These are phyloP conservation scores for Omphalotus guepiniiformis DNA, from an alignment of 768 basidiomycete genomes.

Conservation along the genomic window DNA sequence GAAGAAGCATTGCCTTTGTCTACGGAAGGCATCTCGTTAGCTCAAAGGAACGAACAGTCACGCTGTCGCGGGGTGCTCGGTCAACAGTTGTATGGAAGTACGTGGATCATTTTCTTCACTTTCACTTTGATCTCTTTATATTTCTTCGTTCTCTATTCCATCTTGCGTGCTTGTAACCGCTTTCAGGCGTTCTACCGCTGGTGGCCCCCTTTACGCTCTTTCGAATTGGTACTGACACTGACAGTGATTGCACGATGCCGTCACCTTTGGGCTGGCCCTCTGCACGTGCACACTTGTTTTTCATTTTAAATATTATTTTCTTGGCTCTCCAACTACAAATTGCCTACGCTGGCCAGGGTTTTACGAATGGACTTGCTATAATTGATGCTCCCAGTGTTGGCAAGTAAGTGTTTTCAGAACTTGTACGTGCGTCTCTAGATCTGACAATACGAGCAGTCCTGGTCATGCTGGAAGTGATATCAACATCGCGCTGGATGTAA, in stretches of 20 bases:
- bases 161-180: background rate
- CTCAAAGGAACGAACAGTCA: no score
- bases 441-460: constrained; percentile 20
- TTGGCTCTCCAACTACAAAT: constrained; percentile 4
- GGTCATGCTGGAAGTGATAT: constrained; percentile 21
- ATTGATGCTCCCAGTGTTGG: constrained; percentile 22
- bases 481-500: constrained; percentile 32
- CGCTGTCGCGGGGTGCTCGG: no score
- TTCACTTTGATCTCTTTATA: no score
- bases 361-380: constrained; percentile 28
- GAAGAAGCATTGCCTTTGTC: no score
- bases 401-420: constrained; percentile 8
- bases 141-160: no score
- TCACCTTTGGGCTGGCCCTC: constrained; percentile 18
- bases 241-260: no score
- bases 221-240: no score
- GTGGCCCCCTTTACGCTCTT: background rate
- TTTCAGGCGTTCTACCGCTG: background rate
- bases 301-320: constrained; percentile 5
- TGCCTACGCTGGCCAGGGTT: constrained; percentile 24
- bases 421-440: constrained; percentile 16
- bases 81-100: no score
- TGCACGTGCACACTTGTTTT: constrained; percentile 4
- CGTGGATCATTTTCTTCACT: no score
- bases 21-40: background rate